Evolutionary conservation across 169 alveolate species (phyloP), one percentile per base, ranked within the genome.

Genomic region (Pseudocohnilembus persalinus): DNA sequence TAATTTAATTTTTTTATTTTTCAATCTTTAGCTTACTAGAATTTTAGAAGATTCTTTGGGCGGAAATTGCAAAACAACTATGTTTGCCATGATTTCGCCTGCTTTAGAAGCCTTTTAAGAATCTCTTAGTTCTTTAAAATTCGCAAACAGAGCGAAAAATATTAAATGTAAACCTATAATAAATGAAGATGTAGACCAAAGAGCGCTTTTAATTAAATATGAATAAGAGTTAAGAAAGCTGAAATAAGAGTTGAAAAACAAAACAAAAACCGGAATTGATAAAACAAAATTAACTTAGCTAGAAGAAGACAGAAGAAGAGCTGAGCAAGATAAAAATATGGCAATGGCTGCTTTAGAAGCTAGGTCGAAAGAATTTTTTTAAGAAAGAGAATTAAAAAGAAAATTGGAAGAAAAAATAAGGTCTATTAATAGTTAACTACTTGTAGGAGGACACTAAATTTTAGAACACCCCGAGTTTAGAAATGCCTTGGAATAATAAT

Each of bases 111-210:
- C 98, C 31, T 97, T 97, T 82, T 91, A 93, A 76, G 99, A 97
- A 84, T 88, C 97, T 31, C 83, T 96, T 35, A 93, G 97, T 27
- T 93, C 98, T 28, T 87, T 96, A 49, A 95, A 96, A 86, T 97
- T 97, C 82, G 98, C 98, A 0, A 96, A 96, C 73, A 92, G 99
- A 80, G 99, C 99, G 11, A 97, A 96, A 88, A 95, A 94, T 81
- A 96, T 97, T 27, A 93, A 92, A 83, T 95, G 95, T 91, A 73
- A 90, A 26, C 93, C 97, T 30, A 90, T 90, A 63, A 86, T 96
- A 79, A 88, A 96, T 81, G 97, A 92, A 87, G 97, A 93, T 84
- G 96, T 95, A 0, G 97, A 94, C 85, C 85, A 93, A 83, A 88
- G 94, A 81, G 97, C 97, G 29, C 88, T 95, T 16, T 81, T 95